Conservation (phyloP, 148 eudicot species). For the Silene latifolia region DNA sequence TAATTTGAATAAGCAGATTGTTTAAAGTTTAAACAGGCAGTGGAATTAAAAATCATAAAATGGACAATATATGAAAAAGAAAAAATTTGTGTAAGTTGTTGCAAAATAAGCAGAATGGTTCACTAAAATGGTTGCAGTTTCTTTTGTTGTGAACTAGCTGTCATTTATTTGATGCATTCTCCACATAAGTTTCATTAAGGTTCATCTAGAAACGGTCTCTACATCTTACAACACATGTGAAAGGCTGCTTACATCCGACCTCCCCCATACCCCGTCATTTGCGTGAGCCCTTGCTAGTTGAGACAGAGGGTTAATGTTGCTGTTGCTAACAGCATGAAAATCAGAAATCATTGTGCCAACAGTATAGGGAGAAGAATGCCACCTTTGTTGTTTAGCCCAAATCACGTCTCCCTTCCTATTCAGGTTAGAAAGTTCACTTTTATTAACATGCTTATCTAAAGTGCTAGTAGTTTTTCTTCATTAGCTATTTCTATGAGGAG, state of each 20-base stretch:
- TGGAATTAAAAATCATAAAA: neutral
- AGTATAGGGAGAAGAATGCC: neutral
- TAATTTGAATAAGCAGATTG: neutral
- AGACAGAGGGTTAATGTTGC: neutral
- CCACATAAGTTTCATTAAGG: neutral
- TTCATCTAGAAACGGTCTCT: neutral
- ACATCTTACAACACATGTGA: neutral
- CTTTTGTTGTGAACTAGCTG: neutral
- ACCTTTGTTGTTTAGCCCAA: neutral
- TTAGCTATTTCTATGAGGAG: too few relatives aligned
- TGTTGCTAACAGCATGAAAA: neutral
- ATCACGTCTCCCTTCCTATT: neutral
- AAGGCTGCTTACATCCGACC: neutral
- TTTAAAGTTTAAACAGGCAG: neutral
- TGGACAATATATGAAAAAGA: neutral
- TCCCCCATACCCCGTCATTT: neutral
- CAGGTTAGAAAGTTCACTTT: too few relatives aligned
- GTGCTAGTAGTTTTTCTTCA: too few relatives aligned
- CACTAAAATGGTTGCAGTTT: neutral
- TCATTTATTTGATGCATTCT: neutral
- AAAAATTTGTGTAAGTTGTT: neutral
- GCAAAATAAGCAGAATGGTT: neutral
- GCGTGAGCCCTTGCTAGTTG: neutral
- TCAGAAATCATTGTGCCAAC: neutral
- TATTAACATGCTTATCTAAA: neutral